Conservation (phyloP, 371 early-diverging fungal species). For the Nosema muscidifuracis region DNA sequence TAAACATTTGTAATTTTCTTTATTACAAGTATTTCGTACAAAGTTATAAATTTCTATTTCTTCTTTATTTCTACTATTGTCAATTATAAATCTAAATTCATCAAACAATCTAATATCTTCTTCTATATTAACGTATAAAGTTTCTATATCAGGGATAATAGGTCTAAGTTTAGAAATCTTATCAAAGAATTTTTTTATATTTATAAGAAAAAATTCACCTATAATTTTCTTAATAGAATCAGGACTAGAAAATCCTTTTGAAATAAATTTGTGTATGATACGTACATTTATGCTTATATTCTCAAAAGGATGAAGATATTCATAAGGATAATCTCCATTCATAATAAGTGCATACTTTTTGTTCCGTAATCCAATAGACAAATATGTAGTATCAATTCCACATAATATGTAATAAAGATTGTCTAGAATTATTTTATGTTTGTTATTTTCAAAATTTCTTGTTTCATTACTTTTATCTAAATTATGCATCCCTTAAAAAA, state of each 20-base stretch:
- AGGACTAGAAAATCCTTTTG: background rate
- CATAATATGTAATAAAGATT: constrained; percentile 22
- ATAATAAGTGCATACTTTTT: constrained; percentile 12
- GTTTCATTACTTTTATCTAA: too few relatives aligned
- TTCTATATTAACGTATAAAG: background rate
- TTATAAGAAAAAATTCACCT: constrained; percentile 1
- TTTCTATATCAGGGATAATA: background rate
- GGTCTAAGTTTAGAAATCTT: background rate
- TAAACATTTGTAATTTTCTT: background rate
- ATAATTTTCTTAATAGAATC: constrained; percentile 16
- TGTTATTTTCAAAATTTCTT: background rate
- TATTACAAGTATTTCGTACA: background rate
- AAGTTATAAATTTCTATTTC: constrained; percentile 13
- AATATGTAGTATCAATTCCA: constrained; percentile 13
- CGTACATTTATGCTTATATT: constrained; percentile 17
- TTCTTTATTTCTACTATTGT: background rate
- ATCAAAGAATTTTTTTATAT: background rate
- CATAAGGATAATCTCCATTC: constrained; percentile 4
- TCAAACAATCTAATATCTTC: background rate
- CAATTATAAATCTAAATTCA: constrained; percentile 10
- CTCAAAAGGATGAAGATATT: constrained; percentile 17
- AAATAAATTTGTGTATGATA: constrained; percentile 20
- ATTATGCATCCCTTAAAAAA: too few relatives aligned
- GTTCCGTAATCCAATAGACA: constrained; percentile 17
- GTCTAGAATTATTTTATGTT: constrained; percentile 20